Evolutionary conservation across 306 rosid species (phyloP).

Genomic region (Lathyrus oleraceus): DNA sequence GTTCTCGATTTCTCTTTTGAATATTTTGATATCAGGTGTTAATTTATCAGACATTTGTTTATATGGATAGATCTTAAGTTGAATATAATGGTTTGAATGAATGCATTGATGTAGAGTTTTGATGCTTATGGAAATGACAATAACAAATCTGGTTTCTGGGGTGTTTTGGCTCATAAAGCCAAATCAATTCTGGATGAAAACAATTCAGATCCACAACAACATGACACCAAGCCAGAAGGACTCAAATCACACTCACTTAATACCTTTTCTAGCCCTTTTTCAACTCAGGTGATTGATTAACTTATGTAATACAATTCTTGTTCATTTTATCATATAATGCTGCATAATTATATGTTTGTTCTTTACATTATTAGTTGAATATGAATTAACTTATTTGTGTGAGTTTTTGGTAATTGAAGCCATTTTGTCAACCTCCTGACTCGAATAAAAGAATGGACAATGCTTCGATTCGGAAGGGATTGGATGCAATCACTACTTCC

Average conservation of each 20-base stretch:
- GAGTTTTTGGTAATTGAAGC: constrained; percentile 36
- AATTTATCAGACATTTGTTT: no score
- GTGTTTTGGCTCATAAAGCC: constrained; percentile 79
- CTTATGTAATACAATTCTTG: background rate
- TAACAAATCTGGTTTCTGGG: constrained; percentile 82
- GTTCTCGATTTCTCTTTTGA: background rate
- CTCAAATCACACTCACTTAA: constrained; percentile 40
- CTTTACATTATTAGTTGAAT: background rate
- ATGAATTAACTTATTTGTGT: constrained; percentile 14
- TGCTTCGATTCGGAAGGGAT: constrained; percentile 70
- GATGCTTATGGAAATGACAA: constrained; percentile 47
- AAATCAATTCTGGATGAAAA: constrained; percentile 87
- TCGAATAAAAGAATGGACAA: constrained; percentile 53
- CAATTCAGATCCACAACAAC: constrained; percentile 29
- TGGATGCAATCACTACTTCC: constrained; percentile 74
- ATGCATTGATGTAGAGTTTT: constrained; percentile 56
- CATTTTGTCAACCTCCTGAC: constrained; percentile 50
- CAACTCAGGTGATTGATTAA: constrained; percentile 55
- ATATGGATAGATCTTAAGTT: background rate
- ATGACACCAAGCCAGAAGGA: constrained; percentile 29
- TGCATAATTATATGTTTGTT: background rate
- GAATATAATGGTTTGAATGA: constrained; percentile 5
- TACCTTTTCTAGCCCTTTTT: constrained; percentile 31
- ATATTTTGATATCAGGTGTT: background rate
- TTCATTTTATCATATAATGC: background rate